Evolutionary conservation across 345 rosid genomes (phyloP).

Genomic region (Mangifera indica): DNA sequence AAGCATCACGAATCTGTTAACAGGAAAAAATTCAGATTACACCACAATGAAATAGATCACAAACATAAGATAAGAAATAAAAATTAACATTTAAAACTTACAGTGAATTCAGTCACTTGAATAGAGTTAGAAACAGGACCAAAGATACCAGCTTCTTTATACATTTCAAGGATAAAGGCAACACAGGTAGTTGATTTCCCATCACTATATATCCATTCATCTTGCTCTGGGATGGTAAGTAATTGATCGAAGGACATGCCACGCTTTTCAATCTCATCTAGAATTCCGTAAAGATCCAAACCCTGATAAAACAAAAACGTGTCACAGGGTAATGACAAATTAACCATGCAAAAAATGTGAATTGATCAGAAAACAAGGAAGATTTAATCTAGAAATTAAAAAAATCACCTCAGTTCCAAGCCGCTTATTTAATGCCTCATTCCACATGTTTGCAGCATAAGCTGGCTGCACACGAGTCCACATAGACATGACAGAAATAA

Average conservation of each 20-base stretch:
- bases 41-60: background rate
- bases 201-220: slow-evolving; percentile 95
- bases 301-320: slow-evolving; percentile 44
- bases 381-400: background rate
- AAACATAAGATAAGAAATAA: background rate
- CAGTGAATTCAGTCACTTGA: slow-evolving; percentile 98
- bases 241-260: slow-evolving; percentile 79
- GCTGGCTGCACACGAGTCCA: slow-evolving; percentile 96
- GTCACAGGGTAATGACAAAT: background rate
- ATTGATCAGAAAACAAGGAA: background rate
- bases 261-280: slow-evolving; percentile 77
- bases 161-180: slow-evolving; percentile 90
- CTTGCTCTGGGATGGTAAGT: slow-evolving; percentile 85
- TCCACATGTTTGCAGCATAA: slow-evolving; percentile 99
- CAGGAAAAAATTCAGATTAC: background rate
- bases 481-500: slow-evolving; percentile 98
- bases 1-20: slow-evolving; percentile 82
- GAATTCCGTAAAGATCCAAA: slow-evolving; percentile 70
- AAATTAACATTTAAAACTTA: slow-evolving; percentile 29
- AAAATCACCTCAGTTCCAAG: slow-evolving; percentile 79
- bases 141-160: slow-evolving; percentile 88
- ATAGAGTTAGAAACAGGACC: slow-evolving; percentile 61
- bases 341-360: background rate
- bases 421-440: slow-evolving; percentile 95
- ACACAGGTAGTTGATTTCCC: slow-evolving; percentile 96